phyloP scores from a whole-genome alignment of 805 yeast genomes.

The Monosporozyma unispora region DNA sequence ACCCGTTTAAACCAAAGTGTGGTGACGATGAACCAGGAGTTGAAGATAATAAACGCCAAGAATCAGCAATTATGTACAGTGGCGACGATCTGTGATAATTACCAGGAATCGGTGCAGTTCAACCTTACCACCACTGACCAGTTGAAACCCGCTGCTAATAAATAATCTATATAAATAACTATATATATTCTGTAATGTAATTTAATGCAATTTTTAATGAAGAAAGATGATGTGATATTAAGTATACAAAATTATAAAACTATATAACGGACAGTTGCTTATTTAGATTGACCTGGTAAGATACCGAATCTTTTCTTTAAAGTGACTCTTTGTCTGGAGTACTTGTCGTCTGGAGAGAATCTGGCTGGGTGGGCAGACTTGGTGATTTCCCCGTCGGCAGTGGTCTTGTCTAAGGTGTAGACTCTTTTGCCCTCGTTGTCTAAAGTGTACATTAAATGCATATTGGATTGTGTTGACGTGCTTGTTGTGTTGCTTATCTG shows the following conservation, averaged over 20 bases:
- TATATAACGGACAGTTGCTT: neutral
- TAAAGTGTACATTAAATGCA: constrained; percentile 98
- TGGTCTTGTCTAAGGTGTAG: constrained; percentile 79
- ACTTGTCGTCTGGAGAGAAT: constrained; percentile 98
- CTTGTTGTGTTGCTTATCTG: neutral
- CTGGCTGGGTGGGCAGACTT: constrained; percentile 99
- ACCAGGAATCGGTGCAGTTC: constrained; percentile 59
- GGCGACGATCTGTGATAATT: constrained; percentile 73
- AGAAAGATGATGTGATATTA: neutral
- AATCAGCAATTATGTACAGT: constrained; percentile 64
- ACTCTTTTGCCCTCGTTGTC: constrained; percentile 92
- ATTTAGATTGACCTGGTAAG: constrained; percentile 27
- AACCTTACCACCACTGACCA: constrained; percentile 60
- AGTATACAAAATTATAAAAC: neutral
- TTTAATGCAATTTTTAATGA: neutral
- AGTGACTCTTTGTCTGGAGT: constrained; percentile 97
- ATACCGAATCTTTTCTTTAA: constrained; percentile 87
- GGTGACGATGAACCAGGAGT: constrained; percentile 48
- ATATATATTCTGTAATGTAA: neutral
- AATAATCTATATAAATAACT: neutral
- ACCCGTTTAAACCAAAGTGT: constrained; percentile 68
- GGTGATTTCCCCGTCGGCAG: constrained; percentile 87
- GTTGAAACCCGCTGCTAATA: constrained; percentile 26
- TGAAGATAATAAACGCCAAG: constrained; percentile 52
- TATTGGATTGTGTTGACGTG: constrained; percentile 20